phyloP scores from a whole-genome alignment of 345 rosid species.

The Erysimum cheiranthoides region DNA sequence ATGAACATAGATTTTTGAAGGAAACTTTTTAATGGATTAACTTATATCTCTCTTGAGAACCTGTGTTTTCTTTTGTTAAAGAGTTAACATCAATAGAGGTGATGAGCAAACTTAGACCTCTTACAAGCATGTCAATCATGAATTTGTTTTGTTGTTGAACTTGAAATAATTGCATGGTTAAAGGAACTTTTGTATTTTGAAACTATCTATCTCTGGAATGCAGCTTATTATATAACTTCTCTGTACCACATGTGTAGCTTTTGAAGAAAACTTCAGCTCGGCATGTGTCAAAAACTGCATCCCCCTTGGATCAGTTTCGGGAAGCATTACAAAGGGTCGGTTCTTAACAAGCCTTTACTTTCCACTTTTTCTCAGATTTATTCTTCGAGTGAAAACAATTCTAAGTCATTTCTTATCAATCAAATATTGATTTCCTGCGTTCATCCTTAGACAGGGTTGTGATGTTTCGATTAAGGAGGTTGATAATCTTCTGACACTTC shows the following conservation, averaged over 20 bases:
- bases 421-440: constrained; percentile 38
- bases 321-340: constrained; percentile 74
- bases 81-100: background rate
- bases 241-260: constrained; percentile 61
- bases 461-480: constrained; percentile 90
- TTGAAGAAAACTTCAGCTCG: constrained; percentile 76
- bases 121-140: background rate
- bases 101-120: constrained; percentile 1
- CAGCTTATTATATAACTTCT: constrained; percentile 35
- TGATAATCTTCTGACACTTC: constrained; percentile 73
- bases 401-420: background rate
- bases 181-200: background rate
- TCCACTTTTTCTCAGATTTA: background rate
- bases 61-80: background rate
- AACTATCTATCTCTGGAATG: constrained; percentile 17
- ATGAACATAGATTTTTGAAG: constrained; percentile 1
- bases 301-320: constrained; percentile 71
- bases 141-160: constrained; percentile 5
- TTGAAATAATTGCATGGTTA: constrained; percentile 11
- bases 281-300: constrained; percentile 70
- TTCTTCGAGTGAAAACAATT: background rate
- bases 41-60: background rate
- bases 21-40: background rate
- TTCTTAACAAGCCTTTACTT: constrained; percentile 27
- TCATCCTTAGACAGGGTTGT: constrained; percentile 76